Base-by-base conservation (phyloP, 2,329 filamentous ascomycete species). In the Pseudogymnoascus sp. region DNA sequence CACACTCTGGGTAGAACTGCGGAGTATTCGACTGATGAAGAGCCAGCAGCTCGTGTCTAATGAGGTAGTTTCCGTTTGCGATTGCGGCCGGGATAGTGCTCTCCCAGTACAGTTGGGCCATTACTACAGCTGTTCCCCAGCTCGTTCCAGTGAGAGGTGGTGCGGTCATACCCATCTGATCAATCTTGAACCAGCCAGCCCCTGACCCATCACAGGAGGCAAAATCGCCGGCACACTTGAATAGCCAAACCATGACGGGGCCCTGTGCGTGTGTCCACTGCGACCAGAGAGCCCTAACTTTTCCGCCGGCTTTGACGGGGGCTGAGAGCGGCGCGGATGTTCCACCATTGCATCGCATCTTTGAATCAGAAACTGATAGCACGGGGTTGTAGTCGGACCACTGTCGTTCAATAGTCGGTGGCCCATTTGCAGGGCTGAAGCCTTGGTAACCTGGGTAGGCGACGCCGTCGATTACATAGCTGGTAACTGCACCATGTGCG, bases 181-280 rank as follows among this genome's bases (percentile, higher is more conserved):
- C 80, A 66, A 85, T 83, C 76, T 84, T 84, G 78, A 84, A 85
- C 82, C 82, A 85, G 62, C 76, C 76, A 68, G 79, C 77, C 31
- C 78, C 77, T 59, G 78, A 79, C 38, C 83, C 82, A 65, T 82
- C 78, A 69, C 81, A 84, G 37, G 75, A 34, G 11, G 72, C 73
- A 71, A 83, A 82, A 60, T 75, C 77, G 37, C 76, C 75, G 2
- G 78, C 71, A 71, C 82, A 84, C 65, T 81, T 79, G 75, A 81
- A 82, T 70, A 82, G 70, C 79, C 79, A 85, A 2, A 85, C 82
- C 77, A 84, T 82, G 42, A 85, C 80, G 14, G 83, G 83, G 1
- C 82, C 83, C 69, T 85, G 82, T 63, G 77, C 73, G 70, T 85
- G 82, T 0, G 82, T 84, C 82, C 83, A 85, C 70, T 85, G 82